A percentile compares a stretch with the other conserved stretches of the same genome.
Evolutionary conservation across 805 yeast species (phyloP).

Genomic region (Ogataea siamensis): DNA sequence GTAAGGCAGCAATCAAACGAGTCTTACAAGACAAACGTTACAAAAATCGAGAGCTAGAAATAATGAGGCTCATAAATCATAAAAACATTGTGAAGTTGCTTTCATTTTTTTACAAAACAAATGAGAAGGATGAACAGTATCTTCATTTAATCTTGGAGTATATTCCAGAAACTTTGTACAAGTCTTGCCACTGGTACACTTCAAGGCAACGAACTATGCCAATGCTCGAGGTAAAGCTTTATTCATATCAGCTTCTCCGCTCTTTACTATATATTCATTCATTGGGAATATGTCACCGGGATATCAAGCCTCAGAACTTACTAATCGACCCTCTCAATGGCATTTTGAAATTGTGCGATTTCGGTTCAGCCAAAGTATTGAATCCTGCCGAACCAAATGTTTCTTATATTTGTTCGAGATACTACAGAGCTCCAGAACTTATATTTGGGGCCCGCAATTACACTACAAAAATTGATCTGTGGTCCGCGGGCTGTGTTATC

Average conservation of each 20-base stretch:
- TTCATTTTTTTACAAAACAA: slow-evolving; percentile 76
- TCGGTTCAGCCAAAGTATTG: slow-evolving; percentile 90
- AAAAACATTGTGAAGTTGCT: slow-evolving; percentile 83
- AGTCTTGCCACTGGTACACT: slow-evolving; percentile 83
- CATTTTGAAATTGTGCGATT: slow-evolving; percentile 88
- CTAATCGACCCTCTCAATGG: slow-evolving; percentile 84
- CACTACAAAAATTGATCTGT: slow-evolving; percentile 93
- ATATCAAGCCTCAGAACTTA: slow-evolving; percentile 87
- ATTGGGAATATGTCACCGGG: slow-evolving; percentile 83
- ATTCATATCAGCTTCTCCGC: slow-evolving; percentile 75
- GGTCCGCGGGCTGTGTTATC: slow-evolving; percentile 99
- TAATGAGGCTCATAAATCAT: slow-evolving; percentile 87
- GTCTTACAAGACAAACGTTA: slow-evolving; percentile 95
- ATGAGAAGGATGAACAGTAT: slow-evolving; percentile 71
- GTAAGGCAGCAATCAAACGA: slow-evolving; percentile 87
- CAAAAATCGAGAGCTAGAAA: slow-evolving; percentile 91
- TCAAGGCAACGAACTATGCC: slow-evolving; percentile 81
- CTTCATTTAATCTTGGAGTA: slow-evolving; percentile 86
- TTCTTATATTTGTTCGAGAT: slow-evolving; percentile 92
- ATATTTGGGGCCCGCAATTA: slow-evolving; percentile 97
- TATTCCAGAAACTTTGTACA: slow-evolving; percentile 94
- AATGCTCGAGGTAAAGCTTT: slow-evolving; percentile 77
- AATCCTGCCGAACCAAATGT: slow-evolving; percentile 93
- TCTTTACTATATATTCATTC: slow-evolving; percentile 77
- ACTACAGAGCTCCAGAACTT: slow-evolving; percentile 96